phyloP scores from a whole-genome alignment of 2,329 filamentous ascomycete genomes.

The Fusarium brachygibbosum region DNA sequence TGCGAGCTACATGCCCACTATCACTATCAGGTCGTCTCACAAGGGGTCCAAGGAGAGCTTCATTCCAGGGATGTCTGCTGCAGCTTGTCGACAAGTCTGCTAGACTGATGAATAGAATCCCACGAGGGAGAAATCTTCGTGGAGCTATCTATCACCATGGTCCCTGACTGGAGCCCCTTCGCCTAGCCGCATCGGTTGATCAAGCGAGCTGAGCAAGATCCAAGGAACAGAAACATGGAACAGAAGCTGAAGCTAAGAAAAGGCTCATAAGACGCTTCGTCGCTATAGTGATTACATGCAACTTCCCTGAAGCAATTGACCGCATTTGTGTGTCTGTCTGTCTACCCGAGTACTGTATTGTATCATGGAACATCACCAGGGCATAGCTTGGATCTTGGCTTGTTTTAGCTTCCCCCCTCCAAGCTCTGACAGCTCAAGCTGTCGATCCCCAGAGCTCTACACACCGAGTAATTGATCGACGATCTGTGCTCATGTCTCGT shows the following conservation, averaged over 20 bases:
- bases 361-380: constrained; percentile 32
- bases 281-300: constrained; percentile 38
- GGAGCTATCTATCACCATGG: constrained; percentile 32
- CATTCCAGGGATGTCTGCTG: constrained; percentile 35
- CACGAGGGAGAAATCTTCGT: constrained; percentile 20
- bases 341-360: neutral
- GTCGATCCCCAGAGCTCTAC: constrained; percentile 34
- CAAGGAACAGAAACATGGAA: constrained; percentile 8
- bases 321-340: constrained; percentile 13
- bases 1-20: constrained; percentile 32
- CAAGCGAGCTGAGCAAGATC: constrained; percentile 39
- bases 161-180: constrained; percentile 32
- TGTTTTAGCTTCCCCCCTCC: constrained; percentile 19
- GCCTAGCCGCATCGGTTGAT: constrained; percentile 32
- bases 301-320: constrained; percentile 37
- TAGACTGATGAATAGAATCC: constrained; percentile 29
- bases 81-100: constrained; percentile 28
- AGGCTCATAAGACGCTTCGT: constrained; percentile 34
- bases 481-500: constrained; percentile 29
- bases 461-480: constrained; percentile 40
- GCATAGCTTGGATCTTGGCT: constrained; percentile 38
- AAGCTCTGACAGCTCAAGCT: constrained; percentile 31
- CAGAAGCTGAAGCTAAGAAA: constrained; percentile 25
- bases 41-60: constrained; percentile 22
- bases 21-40: constrained; percentile 25